These are phyloP conservation scores for Phytophthora uliginosa DNA, from an alignment of 352 stramenopile species.

Conservation along the genomic window DNA sequence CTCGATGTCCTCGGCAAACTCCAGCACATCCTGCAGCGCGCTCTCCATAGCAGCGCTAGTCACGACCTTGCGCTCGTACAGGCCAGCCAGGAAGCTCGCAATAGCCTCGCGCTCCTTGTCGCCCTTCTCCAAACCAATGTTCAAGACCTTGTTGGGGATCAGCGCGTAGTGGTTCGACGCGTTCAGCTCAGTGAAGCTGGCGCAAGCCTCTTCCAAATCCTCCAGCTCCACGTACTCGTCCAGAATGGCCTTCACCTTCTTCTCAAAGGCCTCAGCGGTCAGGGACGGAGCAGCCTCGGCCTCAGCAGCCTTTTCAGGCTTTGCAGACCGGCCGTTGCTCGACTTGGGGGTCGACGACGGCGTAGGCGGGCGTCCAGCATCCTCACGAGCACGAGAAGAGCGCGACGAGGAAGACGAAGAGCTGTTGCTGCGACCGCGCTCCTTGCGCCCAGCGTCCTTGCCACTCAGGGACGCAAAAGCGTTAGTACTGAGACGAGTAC, in stretches of 20 bases:
- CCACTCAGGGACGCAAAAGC: slow-evolving; percentile 55
- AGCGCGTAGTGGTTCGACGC: slow-evolving; percentile 54
- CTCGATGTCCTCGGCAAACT: slow-evolving; percentile 85
- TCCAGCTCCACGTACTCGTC: slow-evolving; percentile 89
- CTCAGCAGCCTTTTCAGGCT: slow-evolving; percentile 28
- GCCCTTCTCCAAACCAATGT: slow-evolving; percentile 80
- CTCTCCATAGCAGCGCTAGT: slow-evolving; percentile 45
- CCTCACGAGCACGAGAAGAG: slow-evolving; percentile 29
- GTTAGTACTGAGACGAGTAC: slow-evolving; percentile 41
- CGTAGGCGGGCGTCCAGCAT: slow-evolving; percentile 48
- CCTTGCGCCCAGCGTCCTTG: slow-evolving; percentile 45
- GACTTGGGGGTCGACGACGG: slow-evolving; percentile 38
- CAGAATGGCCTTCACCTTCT: slow-evolving; percentile 89
- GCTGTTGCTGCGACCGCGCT: slow-evolving; percentile 65
- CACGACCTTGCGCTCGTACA: slow-evolving; percentile 64
- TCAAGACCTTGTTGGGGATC: slow-evolving; percentile 64
- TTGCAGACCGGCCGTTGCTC: slow-evolving; percentile 24
- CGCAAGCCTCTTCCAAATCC: slow-evolving; percentile 83
- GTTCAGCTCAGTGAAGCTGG: slow-evolving; percentile 69
- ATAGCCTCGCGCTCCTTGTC: slow-evolving; percentile 70
- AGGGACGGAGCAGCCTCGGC: slow-evolving; percentile 30
- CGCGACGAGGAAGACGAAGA: slow-evolving; percentile 48
- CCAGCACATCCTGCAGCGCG: slow-evolving; percentile 68
- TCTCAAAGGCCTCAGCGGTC: slow-evolving; percentile 74
- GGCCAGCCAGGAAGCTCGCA: slow-evolving; percentile 58